Conservation (phyloP, 2,329 filamentous ascomycete genomes). For the Diaporthe aspalathi region DNA sequence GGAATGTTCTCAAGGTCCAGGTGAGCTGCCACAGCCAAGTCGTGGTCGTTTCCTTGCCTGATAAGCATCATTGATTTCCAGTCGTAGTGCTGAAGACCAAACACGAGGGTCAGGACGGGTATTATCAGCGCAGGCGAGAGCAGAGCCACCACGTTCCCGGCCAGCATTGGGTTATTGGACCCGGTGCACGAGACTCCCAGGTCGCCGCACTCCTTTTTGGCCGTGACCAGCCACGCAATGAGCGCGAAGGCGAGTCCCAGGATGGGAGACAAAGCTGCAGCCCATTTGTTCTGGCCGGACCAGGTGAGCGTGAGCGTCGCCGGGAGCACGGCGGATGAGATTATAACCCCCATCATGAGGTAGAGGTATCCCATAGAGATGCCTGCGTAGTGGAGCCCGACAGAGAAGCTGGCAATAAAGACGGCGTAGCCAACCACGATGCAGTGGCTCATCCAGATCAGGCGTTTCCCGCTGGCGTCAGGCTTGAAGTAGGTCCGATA, state of each 20-base stretch:
- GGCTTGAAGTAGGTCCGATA: constrained; percentile 91
- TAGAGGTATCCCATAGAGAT: constrained; percentile 92
- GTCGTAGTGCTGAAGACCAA: constrained; percentile 81
- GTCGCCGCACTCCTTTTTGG: constrained; percentile 74
- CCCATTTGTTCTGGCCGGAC: constrained; percentile 81
- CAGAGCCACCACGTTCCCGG: constrained; percentile 85
- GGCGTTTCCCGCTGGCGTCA: constrained; percentile 75
- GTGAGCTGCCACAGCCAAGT: constrained; percentile 72
- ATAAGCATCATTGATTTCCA: constrained; percentile 88
- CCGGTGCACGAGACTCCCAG: constrained; percentile 82
- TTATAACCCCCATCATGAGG: constrained; percentile 91
- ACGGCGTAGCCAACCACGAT: constrained; percentile 78
- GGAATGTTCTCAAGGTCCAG: constrained; percentile 74
- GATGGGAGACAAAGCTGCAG: constrained; percentile 75
- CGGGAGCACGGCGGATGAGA: constrained; percentile 85
- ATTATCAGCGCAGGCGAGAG: constrained; percentile 81
- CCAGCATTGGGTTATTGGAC: constrained; percentile 88
- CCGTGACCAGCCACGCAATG: constrained; percentile 82
- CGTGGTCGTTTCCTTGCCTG: constrained; percentile 81
- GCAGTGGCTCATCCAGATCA: constrained; percentile 84
- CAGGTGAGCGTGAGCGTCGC: constrained; percentile 84
- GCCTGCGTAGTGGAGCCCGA: constrained; percentile 78
- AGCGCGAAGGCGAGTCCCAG: constrained; percentile 76
- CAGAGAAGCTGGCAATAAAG: constrained; percentile 81
- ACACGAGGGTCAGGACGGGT: constrained; percentile 76